These are phyloP conservation scores for Neurospora hispaniola DNA, from an alignment of 495 filamentous ascomycete species.

Conservation along the genomic window DNA sequence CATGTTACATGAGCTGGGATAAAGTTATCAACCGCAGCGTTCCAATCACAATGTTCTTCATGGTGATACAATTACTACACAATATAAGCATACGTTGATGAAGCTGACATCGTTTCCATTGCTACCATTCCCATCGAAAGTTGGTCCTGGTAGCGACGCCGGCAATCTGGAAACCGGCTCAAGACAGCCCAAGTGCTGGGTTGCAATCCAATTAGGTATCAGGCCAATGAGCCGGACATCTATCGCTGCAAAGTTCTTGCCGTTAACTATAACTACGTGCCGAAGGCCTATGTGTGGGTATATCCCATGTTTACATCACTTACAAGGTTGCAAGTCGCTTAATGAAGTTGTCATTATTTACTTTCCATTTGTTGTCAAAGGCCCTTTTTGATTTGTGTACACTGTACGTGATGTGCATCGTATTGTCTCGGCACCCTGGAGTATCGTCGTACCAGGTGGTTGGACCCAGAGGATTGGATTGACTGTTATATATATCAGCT, in stretches of 20 bases:
- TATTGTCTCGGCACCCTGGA: not conserved
- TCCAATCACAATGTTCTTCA: not conserved
- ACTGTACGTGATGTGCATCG: not conserved
- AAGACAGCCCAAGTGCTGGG: not conserved
- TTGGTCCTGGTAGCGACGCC: not conserved
- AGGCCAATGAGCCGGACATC: not conserved
- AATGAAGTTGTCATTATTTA: too few species aligned
- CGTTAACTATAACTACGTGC: not conserved
- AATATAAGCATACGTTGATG: not conserved
- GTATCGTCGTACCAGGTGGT: not conserved
- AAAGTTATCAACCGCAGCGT: not conserved
- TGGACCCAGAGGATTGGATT: not conserved
- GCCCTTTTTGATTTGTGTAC: too few species aligned
- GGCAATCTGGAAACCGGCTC: not conserved
- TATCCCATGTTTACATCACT: too few species aligned
- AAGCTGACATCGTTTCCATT: not conserved
- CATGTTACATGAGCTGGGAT: not conserved
- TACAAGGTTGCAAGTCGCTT: too few species aligned
- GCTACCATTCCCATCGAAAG: not conserved
- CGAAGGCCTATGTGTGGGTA: too few species aligned
- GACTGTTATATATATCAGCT: not conserved
- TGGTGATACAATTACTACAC: not conserved
- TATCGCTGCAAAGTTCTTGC: not conserved
- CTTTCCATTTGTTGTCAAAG: too few species aligned
- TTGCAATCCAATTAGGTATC: not conserved